Conservation (phyloP, 768 basidiomycete species). For the Holtermanniella nyarrowii region DNA sequence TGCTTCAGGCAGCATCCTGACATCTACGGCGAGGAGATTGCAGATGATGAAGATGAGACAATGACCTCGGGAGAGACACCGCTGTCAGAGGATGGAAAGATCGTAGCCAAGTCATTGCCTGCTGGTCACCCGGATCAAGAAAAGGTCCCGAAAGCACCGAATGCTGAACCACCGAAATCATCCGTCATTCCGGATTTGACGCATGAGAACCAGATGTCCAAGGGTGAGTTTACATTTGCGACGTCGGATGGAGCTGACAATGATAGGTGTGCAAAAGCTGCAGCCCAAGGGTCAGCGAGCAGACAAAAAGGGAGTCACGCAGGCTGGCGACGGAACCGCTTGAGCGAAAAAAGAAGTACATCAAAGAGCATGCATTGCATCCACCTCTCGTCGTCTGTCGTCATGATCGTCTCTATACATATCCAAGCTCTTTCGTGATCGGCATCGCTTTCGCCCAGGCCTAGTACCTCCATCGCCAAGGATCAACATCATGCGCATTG, state of each 20-base stretch:
- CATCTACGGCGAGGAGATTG: slow-evolving; percentile 63
- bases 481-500: slow-evolving; percentile 20
- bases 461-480: slow-evolving; percentile 17
- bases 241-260: background rate
- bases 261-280: slow-evolving; percentile 6
- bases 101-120: slow-evolving; percentile 2
- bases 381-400: too few relatives aligned
- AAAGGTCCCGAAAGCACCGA: slow-evolving; percentile 10
- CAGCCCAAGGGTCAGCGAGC: slow-evolving; percentile 7
- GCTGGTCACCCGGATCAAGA: slow-evolving; percentile 4
- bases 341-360: background rate
- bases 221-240: slow-evolving; percentile 8
- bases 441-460: background rate
- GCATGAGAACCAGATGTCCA: slow-evolving; percentile 14
- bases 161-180: slow-evolving; percentile 13
- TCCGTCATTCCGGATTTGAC: slow-evolving; percentile 7
- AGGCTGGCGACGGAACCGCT: slow-evolving; percentile 5
- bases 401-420: background rate
- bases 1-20: slow-evolving; percentile 96
- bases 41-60: slow-evolving; percentile 24
- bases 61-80: too few relatives aligned
- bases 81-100: too few relatives aligned
- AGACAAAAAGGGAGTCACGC: slow-evolving; percentile 5
- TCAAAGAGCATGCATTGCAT: slow-evolving; percentile 1
- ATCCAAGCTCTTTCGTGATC: background rate